Base-by-base conservation (phyloP, 2,329 filamentous ascomycete species). In the Chrysoporthe austroafricana region DNA sequence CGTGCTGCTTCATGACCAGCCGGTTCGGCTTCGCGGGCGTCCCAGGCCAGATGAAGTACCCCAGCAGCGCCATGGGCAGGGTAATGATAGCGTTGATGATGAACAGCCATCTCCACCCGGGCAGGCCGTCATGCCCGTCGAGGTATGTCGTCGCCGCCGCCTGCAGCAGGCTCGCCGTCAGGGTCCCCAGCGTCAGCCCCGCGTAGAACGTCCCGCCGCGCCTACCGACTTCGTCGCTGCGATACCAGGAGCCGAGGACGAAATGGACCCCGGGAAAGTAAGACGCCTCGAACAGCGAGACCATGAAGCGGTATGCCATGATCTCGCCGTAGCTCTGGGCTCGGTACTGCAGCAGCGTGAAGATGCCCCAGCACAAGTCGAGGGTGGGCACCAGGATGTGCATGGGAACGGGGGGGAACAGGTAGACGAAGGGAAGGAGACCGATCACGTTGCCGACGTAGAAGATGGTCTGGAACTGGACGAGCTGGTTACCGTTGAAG, bases 61-160 rank as follows among this genome's bases (percentile, higher is more conserved):
- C 84, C 3, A 82, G 77, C 4, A 86, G 64, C 0, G 83, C 82
- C 4, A 86, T 80, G 0, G 83, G 83, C 4, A 86, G 75, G 3
- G 80, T 83, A 71, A 85, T 85, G 26, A 83, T 77, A 1, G 83
- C 83, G 59, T 85, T 83, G 26, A 70, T 70, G 36, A 70, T 60
- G 21, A 69, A 71, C 2, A 70, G 63, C 69, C 69, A 71, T 2
- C 69, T 39, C 70, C 69, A 71, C 0, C 66, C 66, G 3, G 69
- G 42, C 5, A 65, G 59, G 1, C 64, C 66, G 48, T 54, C 44
- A 9, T 54, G 43, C 16, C 70, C 70, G 44, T 70, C 69, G 36
- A 71, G 62, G 9, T 69, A 58, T 21, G 34, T 57, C 39, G 50
- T 68, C 14, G 69, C 56, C 18, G 69, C 66, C 3, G 66, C 63